Evolutionary conservation across 192 early-diverging fungal species (phyloP), one percentile per base, ranked within the genome.

Genomic region (Podila horticola): DNA sequence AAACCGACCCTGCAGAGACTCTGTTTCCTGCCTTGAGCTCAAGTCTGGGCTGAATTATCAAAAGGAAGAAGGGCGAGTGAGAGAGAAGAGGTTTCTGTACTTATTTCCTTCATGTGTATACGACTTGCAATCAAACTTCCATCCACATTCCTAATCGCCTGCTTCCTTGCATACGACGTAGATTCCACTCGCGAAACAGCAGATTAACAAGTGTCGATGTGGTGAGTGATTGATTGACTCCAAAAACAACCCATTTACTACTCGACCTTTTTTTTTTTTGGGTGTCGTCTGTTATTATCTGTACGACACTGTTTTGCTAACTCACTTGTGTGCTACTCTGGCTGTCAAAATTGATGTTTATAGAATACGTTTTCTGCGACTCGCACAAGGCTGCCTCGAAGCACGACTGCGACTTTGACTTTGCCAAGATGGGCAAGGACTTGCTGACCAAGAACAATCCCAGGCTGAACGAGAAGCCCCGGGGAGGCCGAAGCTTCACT

Each of bases 381-480:
- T 74, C 86, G 22, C 93, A 95, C 83, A 90, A 90, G 73, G 88
- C 85, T 51, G 88, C 91, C 10, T 86, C 92, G 71, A 87, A 90
- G 64, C 93, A 95, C 74, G 86, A 92, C 64, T 95, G 93, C 82
- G 91, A 92, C 75, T 91, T 95, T 86, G 92, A 95, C 85, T 90
- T 90, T 86, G 90, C 89, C 71, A 85, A 88, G 45, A 82, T 88
- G 79, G 93, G 90, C 76, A 89, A 91, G 83, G 89, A 90, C 30
- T 83, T 88, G 57, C 77, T 95, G 58, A 87, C 90, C 58, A 93
- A 91, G 79, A 91, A 87, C 61, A 95, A 95, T 67, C 93, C 92
- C 28, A 91, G 90, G 75, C 79, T 93, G 70, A 91, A 93, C 82
- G 88, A 90, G 30, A 88, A 88, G 58, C 93, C 90, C 61, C 89